phyloP scores from a whole-genome alignment of 192 early-diverging fungal species.

The Coemansia sp. region DNA sequence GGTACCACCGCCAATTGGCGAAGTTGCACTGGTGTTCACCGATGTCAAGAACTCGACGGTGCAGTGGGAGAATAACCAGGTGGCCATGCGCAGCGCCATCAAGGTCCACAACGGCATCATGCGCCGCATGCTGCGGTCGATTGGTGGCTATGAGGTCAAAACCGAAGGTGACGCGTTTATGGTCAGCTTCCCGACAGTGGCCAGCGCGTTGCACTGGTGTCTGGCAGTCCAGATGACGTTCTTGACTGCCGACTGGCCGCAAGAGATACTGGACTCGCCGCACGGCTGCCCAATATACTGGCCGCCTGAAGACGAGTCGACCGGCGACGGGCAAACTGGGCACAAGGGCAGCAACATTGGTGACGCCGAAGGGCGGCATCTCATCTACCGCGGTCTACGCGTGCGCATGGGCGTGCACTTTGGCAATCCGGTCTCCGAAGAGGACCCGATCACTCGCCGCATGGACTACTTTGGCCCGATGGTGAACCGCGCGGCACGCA shows the following conservation, averaged over 20 bases:
- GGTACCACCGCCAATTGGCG: slow-evolving; percentile 75
- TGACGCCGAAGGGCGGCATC: slow-evolving; percentile 29
- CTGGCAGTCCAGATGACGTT: slow-evolving; percentile 80
- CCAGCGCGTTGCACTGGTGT: slow-evolving; percentile 81
- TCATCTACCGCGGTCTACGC: slow-evolving; percentile 80
- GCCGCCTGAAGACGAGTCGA: slow-evolving; percentile 39
- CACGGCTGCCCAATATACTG: slow-evolving; percentile 74
- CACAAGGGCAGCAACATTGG: slow-evolving; percentile 12
- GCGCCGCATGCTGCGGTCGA: slow-evolving; percentile 72
- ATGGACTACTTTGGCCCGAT: slow-evolving; percentile 98
- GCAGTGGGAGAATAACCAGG: slow-evolving; percentile 82
- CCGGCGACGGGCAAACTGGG: slow-evolving; percentile 6
- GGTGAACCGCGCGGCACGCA: slow-evolving; percentile 82
- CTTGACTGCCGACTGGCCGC: slow-evolving; percentile 80
- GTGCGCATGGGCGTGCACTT: slow-evolving; percentile 94
- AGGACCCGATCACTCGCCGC: slow-evolving; percentile 80
- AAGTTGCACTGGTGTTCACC: slow-evolving; percentile 85
- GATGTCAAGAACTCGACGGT: slow-evolving; percentile 93
- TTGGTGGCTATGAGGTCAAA: slow-evolving; percentile 92
- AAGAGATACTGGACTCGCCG: slow-evolving; percentile 70
- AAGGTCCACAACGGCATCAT: slow-evolving; percentile 80
- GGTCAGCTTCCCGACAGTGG: slow-evolving; percentile 81
- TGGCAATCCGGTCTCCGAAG: slow-evolving; percentile 80
- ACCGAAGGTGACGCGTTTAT: slow-evolving; percentile 95
- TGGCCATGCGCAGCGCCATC: slow-evolving; percentile 81